phyloP scores from a whole-genome alignment of 2,329 filamentous ascomycete species.

The Stromatinia cepivora region DNA sequence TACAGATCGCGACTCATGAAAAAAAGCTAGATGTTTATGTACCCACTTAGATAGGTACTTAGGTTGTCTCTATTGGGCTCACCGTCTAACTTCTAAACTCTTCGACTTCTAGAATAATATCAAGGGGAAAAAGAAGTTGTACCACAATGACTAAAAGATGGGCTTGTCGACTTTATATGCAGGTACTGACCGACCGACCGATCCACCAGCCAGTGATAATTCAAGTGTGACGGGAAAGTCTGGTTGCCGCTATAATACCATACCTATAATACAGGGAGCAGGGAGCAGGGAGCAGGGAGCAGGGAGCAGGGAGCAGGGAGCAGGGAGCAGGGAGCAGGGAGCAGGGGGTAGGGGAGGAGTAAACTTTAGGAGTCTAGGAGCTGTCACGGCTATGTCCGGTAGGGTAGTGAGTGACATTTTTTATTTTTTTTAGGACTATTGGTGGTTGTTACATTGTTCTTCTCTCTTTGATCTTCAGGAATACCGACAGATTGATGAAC shows the following conservation, averaged over 20 bases:
- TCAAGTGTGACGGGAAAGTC: not conserved
- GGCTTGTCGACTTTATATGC: not conserved
- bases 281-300: not conserved
- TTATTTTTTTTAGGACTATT: too few species aligned
- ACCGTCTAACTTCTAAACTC: not conserved
- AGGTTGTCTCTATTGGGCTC: not conserved
- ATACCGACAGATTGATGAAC: not conserved
- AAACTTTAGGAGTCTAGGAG: not conserved
- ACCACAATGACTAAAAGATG: not conserved
- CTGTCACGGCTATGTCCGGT: not conserved
- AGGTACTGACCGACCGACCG: not conserved
- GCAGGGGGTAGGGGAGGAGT: not conserved
- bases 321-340: not conserved
- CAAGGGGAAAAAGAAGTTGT: not conserved
- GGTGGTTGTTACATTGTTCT: too few species aligned
- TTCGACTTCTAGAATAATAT: not conserved
- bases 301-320: too few species aligned
- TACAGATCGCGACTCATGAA: not conserved
- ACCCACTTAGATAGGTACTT: not conserved
- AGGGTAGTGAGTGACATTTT: not conserved
- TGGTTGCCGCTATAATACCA: slow-evolving; percentile 4
- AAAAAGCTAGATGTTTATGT: not conserved
- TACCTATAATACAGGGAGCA: not conserved
- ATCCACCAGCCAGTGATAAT: not conserved
- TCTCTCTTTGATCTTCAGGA: too few species aligned